These are phyloP conservation scores for Calonectria henricotiae DNA, from an alignment of 2,329 filamentous ascomycete genomes.

Conservation along the genomic window DNA sequence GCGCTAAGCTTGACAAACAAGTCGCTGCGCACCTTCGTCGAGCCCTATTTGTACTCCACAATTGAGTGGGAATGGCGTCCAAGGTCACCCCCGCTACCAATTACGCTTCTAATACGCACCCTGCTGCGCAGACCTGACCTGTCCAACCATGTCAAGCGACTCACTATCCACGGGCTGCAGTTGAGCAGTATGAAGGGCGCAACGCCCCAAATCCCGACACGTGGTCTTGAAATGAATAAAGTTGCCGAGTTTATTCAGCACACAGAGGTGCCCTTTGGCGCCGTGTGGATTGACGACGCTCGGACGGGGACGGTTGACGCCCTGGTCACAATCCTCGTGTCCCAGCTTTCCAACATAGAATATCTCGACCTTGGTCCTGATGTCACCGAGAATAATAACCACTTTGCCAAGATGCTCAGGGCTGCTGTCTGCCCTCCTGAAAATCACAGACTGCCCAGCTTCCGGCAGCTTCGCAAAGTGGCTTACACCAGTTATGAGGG, in stretches of 20 bases:
- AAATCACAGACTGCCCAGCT: not conserved
- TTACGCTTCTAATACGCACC: not conserved
- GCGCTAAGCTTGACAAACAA: slow-evolving; percentile 5
- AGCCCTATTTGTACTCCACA: not conserved
- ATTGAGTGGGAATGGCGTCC: not conserved
- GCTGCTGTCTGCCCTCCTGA: not conserved
- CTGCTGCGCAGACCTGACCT: slow-evolving; percentile 25
- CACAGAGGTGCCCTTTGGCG: slow-evolving; percentile 3
- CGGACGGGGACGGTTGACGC: not conserved
- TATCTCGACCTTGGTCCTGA: slow-evolving; percentile 14
- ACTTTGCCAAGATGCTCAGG: slow-evolving; percentile 16
- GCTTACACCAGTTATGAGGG: not conserved
- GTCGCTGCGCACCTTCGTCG: not conserved
- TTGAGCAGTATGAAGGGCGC: not conserved
- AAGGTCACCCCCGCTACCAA: not conserved
- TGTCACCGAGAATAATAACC: not conserved
- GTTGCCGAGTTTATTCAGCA: not conserved
- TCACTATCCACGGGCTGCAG: not conserved
- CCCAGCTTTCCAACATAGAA: slow-evolving; percentile 1
- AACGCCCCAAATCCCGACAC: not conserved
- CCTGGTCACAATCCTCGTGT: not conserved
- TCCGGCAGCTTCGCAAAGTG: not conserved
- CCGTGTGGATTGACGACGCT: slow-evolving; percentile 1
- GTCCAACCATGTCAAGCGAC: not conserved
- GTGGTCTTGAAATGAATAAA: not conserved